Evolutionary conservation across 768 basidiomycete genomes (phyloP).

Genomic region (Wakefieldia striispora): DNA sequence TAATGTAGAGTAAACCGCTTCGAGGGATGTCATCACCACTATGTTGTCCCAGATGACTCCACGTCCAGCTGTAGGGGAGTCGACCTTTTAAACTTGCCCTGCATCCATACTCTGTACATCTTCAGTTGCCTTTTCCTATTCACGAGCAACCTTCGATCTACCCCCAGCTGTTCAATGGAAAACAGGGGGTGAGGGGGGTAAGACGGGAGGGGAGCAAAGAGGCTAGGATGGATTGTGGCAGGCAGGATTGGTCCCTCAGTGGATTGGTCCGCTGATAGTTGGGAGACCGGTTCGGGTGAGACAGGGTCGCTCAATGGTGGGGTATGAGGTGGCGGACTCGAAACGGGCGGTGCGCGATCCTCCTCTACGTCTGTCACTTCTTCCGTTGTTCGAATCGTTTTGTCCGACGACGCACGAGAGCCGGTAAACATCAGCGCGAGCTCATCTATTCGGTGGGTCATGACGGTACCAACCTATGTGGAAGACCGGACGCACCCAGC

Average conservation of each 20-base stretch:
- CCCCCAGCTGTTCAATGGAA: conserved; percentile 77
- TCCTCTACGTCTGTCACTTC: conserved; percentile 36
- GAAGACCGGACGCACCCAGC: conserved; percentile 48
- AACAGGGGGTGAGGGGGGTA: conserved; percentile 62
- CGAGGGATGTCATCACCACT: neutral
- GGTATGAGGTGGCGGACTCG: conserved; percentile 6
- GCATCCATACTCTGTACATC: conserved; percentile 98
- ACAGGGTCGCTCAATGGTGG: conserved; percentile 4
- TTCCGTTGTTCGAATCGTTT: conserved; percentile 32
- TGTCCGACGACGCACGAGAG: conserved; percentile 35
- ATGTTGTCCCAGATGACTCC: neutral
- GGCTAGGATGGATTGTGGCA: conserved; percentile 35
- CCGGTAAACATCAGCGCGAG: conserved; percentile 81
- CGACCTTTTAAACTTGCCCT: conserved; percentile 70
- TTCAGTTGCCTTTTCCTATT: conserved; percentile 93
- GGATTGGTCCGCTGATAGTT: neutral
- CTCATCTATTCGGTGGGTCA: conserved; percentile 52
- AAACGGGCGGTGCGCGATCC: conserved; percentile 2
- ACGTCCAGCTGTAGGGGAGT: neutral
- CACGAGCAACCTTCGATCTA: conserved; percentile 86
- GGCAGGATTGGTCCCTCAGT: neutral
- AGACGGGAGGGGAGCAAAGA: conserved; percentile 26
- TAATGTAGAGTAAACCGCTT: too few relatives aligned
- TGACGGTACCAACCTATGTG: neutral
- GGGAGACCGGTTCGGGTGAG: neutral